Percentiles rank a stretch among this genome's conserved stretches.
Conservation (phyloP, 805 yeast genomes). For the Lipomyces chichibuensis region DNA sequence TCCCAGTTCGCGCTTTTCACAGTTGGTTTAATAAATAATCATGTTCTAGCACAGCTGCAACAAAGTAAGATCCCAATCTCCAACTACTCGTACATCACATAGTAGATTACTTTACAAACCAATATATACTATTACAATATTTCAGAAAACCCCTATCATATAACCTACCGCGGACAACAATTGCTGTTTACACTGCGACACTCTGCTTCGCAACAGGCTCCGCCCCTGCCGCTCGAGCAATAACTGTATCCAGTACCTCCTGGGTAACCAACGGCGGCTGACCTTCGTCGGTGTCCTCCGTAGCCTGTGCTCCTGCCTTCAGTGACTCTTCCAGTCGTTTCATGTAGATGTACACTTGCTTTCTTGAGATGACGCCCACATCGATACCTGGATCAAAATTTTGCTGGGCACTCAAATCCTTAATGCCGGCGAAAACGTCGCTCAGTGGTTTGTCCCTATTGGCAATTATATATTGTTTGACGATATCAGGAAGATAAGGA, state of each 20-base stretch:
- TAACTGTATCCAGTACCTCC: background rate
- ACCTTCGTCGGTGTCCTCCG: background rate
- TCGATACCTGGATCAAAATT: slow-evolving; percentile 19
- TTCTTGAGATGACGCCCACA: slow-evolving; percentile 19
- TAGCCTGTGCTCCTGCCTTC: background rate
- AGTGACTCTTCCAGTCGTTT: slow-evolving; percentile 12
- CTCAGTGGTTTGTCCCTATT: slow-evolving; percentile 23
- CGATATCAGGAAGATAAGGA: slow-evolving; percentile 27
- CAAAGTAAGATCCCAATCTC: background rate
- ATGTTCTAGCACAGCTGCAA: background rate
- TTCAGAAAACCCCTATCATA: background rate
- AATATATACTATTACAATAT: background rate
- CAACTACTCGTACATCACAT: background rate
- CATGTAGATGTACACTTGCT: slow-evolving; percentile 31
- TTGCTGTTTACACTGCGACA: background rate
- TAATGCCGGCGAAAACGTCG: slow-evolving; percentile 22
- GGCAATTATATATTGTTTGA: slow-evolving; percentile 19
- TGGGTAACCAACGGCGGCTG: background rate
- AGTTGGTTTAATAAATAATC: background rate
- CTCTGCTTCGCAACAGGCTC: background rate
- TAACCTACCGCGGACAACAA: background rate
- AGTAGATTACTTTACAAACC: background rate
- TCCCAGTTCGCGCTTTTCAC: background rate
- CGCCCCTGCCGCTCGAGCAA: background rate
- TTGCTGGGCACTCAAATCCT: slow-evolving; percentile 1